These are phyloP conservation scores for Amylocarpus encephaloides DNA, from an alignment of 2,329 filamentous ascomycete species.

Conservation along the genomic window DNA sequence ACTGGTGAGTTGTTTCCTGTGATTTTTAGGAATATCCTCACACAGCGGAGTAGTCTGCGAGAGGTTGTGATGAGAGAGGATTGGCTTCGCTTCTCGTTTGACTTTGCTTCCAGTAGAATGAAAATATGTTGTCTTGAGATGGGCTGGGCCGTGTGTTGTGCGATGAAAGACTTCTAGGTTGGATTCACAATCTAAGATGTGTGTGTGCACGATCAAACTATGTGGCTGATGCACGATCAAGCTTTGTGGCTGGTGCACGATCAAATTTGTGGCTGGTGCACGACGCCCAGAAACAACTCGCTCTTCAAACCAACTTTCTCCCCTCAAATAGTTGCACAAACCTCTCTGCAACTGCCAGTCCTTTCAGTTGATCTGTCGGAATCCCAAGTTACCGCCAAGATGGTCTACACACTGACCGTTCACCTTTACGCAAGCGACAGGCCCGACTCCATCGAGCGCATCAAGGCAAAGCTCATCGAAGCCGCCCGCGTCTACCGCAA, in stretches of 20 bases:
- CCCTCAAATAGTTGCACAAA: not conserved
- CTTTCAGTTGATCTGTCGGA: not conserved
- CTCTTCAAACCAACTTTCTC: not conserved
- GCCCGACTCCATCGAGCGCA: conserved; percentile 54
- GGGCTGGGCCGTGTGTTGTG: too few species aligned
- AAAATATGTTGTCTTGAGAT: too few species aligned
- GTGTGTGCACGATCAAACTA: not conserved
- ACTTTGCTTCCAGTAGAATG: too few species aligned
- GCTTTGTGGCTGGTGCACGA: too few species aligned
- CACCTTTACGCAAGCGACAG: conserved; percentile 65
- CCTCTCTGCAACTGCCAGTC: not conserved
- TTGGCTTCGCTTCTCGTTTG: not conserved
- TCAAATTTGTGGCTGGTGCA: not conserved
- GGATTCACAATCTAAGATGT: too few species aligned
- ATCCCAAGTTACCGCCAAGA: conserved; percentile 39
- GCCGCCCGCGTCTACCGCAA: conserved; percentile 66
- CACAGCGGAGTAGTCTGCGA: not conserved
- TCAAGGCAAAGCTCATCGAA: conserved; percentile 67
- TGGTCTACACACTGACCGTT: conserved; percentile 65
- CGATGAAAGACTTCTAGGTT: too few species aligned
- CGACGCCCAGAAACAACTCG: not conserved
- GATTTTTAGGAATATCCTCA: not conserved
- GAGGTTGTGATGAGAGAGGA: not conserved
- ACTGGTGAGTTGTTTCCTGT: not conserved
- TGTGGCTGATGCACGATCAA: not conserved